These are phyloP conservation scores for Diplosphaera chodatii DNA, from an alignment of 139 green algal species.

Conservation along the genomic window DNA sequence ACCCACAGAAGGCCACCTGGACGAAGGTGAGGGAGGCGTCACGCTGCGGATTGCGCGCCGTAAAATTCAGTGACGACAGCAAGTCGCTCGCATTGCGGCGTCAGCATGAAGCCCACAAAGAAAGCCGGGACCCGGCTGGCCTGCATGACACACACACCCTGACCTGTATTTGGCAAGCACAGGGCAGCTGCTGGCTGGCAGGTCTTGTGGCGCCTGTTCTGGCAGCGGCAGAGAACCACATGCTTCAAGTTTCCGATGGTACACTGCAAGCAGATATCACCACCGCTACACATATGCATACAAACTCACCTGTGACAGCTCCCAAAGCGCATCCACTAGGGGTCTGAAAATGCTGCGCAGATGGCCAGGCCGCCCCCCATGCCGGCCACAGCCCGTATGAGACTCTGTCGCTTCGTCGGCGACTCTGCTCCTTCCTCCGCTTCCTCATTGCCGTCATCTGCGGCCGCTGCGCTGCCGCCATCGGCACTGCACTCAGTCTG, in stretches of 20 bases:
- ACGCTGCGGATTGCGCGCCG: conserved; percentile 31
- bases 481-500: no score
- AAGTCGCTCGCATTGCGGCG: conserved; percentile 52
- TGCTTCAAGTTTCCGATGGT: no score
- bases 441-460: not conserved
- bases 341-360: conserved; percentile 32
- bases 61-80: conserved; percentile 49
- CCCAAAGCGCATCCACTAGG: conserved; percentile 38
- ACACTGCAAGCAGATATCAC: no score
- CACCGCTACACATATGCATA: no score
- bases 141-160: not conserved
- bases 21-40: conserved; percentile 55
- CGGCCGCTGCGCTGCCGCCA: no score
- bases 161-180: no score
- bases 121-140: conserved; percentile 40
- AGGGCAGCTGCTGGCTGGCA: no score
- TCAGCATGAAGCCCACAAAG: conserved; percentile 59
- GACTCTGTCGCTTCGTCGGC: conserved; percentile 6
- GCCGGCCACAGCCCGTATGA: conserved; percentile 1
- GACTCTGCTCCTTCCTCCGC: not conserved
- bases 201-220: no score
- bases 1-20: conserved; percentile 43
- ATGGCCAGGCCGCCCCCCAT: conserved; percentile 21
- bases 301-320: conserved; percentile 31
- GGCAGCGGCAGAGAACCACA: no score